These are phyloP conservation scores for Colletotrichum navitas DNA, from an alignment of 2,329 filamentous ascomycete species.

Conservation along the genomic window DNA sequence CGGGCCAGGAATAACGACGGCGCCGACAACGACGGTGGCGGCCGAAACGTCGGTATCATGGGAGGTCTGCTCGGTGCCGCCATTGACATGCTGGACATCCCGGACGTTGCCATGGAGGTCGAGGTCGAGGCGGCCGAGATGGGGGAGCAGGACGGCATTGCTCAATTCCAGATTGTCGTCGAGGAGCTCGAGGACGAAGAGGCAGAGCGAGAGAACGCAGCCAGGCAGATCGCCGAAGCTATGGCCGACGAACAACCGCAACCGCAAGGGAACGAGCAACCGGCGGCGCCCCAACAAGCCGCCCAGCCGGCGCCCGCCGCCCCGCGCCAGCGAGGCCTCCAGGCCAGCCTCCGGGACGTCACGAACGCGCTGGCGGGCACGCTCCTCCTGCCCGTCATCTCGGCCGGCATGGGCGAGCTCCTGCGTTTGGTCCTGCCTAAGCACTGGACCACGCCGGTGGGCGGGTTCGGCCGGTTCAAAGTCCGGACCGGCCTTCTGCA, in stretches of 20 bases:
- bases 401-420: slow-evolving; percentile 81
- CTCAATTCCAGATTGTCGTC: slow-evolving; percentile 43
- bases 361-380: slow-evolving; percentile 65
- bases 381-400: slow-evolving; percentile 85
- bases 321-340: slow-evolving; percentile 47
- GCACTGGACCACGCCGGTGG: slow-evolving; percentile 68
- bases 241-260: neutral
- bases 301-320: slow-evolving; percentile 42
- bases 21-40: slow-evolving; percentile 23
- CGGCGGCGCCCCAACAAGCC: slow-evolving; percentile 26
- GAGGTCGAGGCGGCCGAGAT: slow-evolving; percentile 44
- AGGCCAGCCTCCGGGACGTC: slow-evolving; percentile 56
- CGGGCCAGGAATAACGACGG: slow-evolving; percentile 35
- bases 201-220: slow-evolving; percentile 2
- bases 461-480: slow-evolving; percentile 45
- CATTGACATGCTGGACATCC: slow-evolving; percentile 43
- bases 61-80: slow-evolving; percentile 45
- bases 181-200: slow-evolving; percentile 52
- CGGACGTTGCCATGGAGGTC: slow-evolving; percentile 44
- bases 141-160: slow-evolving; percentile 54
- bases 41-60: slow-evolving; percentile 42
- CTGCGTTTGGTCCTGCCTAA: slow-evolving; percentile 77
- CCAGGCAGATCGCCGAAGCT: neutral
- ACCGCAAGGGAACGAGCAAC: slow-evolving; percentile 46
- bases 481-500: slow-evolving; percentile 77